Evolutionary conservation across 768 basidiomycete species (phyloP), one percentile per base, ranked within the genome.

Genomic region (Glaciozyma martinii): DNA sequence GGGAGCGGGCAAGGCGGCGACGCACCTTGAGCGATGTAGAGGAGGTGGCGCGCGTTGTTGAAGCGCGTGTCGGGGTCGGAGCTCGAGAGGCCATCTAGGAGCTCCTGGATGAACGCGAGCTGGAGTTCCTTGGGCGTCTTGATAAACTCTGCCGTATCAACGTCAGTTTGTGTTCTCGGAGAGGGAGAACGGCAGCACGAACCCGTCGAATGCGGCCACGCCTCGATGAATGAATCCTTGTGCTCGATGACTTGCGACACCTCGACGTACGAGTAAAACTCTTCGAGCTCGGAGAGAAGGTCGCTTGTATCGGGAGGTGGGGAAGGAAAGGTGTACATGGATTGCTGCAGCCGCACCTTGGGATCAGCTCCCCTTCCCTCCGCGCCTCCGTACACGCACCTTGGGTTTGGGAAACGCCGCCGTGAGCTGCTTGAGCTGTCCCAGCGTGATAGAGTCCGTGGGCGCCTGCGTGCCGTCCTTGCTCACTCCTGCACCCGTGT

Each of bases 181-280:
- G 4, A n/a, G 55, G 33, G 23, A 19, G 25, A 43, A 21, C 16
- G 25, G 30, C 33, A 23, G 9, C 23, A 37, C 50, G 37, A 47
- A 74, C 61, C 61, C 30, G 62, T 67, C 29, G 59, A 66, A 32
- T 56, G 65, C 40, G 56, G 25, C 59, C 59, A 73, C 33, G 33
- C 59, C 19, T 56, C 57, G 27, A 37, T 47, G 62, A 55, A 73
- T n/a, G 60, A 68, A 54, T 55, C 66, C 55, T 62, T 62, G 70
- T 65, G 61, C 68, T 61, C 66, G 47, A 67, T 84, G 27, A 91
- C 86, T 75, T 92, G 89, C 0, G 88, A 84, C 83, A 91, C 89
- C 79, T 97, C 94, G 66, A 90, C 85, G 77, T 95, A 99, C 27
- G 90, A 90, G 77, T 94, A 98, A 78, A 98, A 97, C 77, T 99